Evolutionary conservation across 768 basidiomycete species (phyloP).

Genomic region (Cystofilobasidium macerans): DNA sequence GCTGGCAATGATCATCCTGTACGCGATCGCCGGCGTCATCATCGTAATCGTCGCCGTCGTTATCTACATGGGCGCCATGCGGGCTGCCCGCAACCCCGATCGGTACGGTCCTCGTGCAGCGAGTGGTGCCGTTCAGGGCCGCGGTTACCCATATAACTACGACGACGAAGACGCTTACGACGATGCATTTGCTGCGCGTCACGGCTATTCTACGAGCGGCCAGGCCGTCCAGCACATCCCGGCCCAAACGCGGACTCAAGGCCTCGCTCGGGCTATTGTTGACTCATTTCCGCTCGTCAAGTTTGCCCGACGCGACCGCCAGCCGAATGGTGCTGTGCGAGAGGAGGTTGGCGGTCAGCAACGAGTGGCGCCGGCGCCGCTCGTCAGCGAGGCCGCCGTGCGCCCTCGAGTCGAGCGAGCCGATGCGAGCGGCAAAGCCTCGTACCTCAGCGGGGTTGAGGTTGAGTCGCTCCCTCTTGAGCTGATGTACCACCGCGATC

Average conservation of each 20-base stretch:
- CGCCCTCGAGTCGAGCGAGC: neutral
- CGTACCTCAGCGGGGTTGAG: neutral
- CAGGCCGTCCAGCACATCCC: constrained; percentile 44
- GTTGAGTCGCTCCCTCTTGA: neutral
- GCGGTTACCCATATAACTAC: constrained; percentile 21
- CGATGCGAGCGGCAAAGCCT: neutral
- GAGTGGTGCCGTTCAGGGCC: neutral
- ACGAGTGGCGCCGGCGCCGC: neutral
- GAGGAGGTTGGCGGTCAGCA: neutral
- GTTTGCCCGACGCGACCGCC: constrained; percentile 41
- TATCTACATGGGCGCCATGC: constrained; percentile 70
- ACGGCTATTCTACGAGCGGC: constrained; percentile 35
- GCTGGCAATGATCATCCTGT: constrained; percentile 61
- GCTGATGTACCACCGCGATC: neutral
- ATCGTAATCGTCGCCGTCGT: constrained; percentile 72
- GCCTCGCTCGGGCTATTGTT: constrained; percentile 80
- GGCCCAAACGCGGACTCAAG: constrained; percentile 56
- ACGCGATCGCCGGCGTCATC: constrained; percentile 56
- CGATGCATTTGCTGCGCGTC: neutral
- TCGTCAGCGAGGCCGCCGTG: too few relatives aligned
- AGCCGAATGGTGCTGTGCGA: neutral
- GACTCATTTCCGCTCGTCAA: constrained; percentile 93
- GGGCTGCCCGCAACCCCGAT: constrained; percentile 77
- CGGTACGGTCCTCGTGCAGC: constrained; percentile 64
- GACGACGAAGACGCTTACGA: constrained; percentile 9